Evolutionary conservation across 257 asterid species (phyloP), one percentile per base, ranked within the genome.

Genomic region (Solanum habrochaites): DNA sequence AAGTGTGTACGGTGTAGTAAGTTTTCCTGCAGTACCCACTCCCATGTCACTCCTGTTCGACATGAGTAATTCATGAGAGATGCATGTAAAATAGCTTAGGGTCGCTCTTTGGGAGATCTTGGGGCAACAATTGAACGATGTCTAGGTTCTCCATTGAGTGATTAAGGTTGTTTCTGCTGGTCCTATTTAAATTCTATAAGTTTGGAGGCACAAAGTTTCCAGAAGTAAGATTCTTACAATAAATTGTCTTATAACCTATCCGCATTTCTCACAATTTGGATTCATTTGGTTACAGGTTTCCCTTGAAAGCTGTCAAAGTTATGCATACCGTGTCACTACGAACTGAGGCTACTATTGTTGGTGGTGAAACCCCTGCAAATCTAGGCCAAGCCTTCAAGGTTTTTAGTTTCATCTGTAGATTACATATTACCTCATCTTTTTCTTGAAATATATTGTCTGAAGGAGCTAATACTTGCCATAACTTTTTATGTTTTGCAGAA

Each of bases 371-470:
- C 43, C 96, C 98, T 18, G 86, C 95, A 42, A 93, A 97, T 89
- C 98, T 93, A 58, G 99, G 99, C 60, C 96, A 88, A 89, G 97
- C 96, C 82, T 95, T 97, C 93, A 97, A 95, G 99, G 99, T 97
- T 78, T 90, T 45, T 82, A 43, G 73, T 52, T 64, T 75, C n/a
- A 75, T 75, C 58, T 42, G 35, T 29, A 81, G 29, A 81, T 81
- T 21, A 10, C 27, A 16, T 20, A 81, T 49, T 81, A 31, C 69
- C 29, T 80, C 66, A 45, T 45, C 43, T 49, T 49, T 80, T 47
- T 80, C 69, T 49, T 81, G 69, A 81, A 49, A 31, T 29, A 81
- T 11, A 18, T 31, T 81, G 42, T 81, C 62, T 60, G 62, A 37
- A 58, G 85, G 71, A 71, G 45, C 87, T 66, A 83, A 77, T 20